Base-by-base conservation (phyloP, 768 basidiomycete genomes). In the Antrodiella citrinella region DNA sequence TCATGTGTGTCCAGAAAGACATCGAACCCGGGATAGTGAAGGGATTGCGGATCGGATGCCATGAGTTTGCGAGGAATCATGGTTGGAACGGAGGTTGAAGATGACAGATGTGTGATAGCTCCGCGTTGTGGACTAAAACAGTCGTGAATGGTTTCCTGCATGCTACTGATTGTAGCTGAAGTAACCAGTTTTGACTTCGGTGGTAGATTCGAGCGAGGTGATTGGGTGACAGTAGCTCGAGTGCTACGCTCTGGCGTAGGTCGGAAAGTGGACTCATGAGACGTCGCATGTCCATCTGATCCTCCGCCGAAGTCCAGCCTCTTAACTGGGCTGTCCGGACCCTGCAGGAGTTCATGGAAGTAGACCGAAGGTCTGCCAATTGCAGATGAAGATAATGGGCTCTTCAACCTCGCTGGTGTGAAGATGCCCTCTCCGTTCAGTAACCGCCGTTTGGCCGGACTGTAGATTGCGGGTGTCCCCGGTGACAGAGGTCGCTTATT, bases 371-470 rank as follows among this genome's bases (percentile, higher is more conserved):
- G 74, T 62, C 54, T 65, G 45, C 48, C 59, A 46, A 60, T 74
- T 66, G 65, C 76, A 64, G 70, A 72, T 66, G 51, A 57, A 49
- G 50, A 74, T 11, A 68, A 73, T 65, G 51, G 57, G 69, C 52
- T 70, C 71, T 48, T 59, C 43, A 35, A n/a, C 58, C 67, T 72
- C 47, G 66, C 62, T 3, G 69, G 64, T 25, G 69, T 64, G 40
- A 69, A 65, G 5, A 77, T 65, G 49, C 74, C 80, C 58, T 81
- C 81, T 44, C 70, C 71, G 56, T 69, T 70, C 53, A 85, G 69
- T 45, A 86, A 76, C 48, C 85, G 78, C 46, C 85, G 80, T 61
- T 88, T 88, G 23, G 80, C 71, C 19, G 85, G 82, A 57, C 77
- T 84, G 58, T 74, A 74, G 42, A 74, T 66, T 20, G 60, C 65